A percentile compares a stretch with the other conserved stretches of the same genome.
Conservation (phyloP, 2,329 filamentous ascomycete genomes). For the Stromatinia cepivora region DNA sequence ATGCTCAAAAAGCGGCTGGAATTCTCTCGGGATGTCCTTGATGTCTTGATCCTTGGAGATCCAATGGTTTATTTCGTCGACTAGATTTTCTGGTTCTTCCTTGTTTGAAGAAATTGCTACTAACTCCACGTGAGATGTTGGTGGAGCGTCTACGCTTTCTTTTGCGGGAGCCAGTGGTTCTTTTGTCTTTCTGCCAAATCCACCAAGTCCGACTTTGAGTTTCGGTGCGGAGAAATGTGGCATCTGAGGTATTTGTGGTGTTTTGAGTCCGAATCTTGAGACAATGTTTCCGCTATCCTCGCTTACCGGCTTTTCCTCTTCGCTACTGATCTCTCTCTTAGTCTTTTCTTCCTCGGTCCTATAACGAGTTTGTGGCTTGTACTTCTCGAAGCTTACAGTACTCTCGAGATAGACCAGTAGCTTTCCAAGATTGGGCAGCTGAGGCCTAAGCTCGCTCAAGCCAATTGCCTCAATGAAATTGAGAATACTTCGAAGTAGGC, state of each 20-base stretch:
- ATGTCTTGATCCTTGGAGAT: slow-evolving; percentile 20
- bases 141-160: slow-evolving; percentile 17
- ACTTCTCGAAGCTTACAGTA: slow-evolving; percentile 19
- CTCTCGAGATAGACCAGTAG: slow-evolving; percentile 25
- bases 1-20: slow-evolving; percentile 22
- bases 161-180: slow-evolving; percentile 10
- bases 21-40: slow-evolving; percentile 19
- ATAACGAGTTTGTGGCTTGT: slow-evolving; percentile 12
- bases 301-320: background rate
- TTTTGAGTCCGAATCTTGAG: slow-evolving; percentile 24
- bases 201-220: slow-evolving; percentile 19
- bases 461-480: slow-evolving; percentile 20
- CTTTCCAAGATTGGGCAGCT: slow-evolving; percentile 24
- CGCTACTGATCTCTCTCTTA: background rate
- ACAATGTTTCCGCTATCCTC: slow-evolving; percentile 17
- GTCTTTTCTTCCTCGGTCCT: slow-evolving; percentile 8
- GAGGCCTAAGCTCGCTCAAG: slow-evolving; percentile 20
- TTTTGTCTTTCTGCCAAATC: slow-evolving; percentile 20
- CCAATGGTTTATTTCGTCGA: slow-evolving; percentile 23
- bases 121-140: background rate
- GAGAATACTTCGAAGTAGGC: slow-evolving; percentile 37
- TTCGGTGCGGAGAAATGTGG: slow-evolving; percentile 23
- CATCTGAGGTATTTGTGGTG: slow-evolving; percentile 21
- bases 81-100: slow-evolving; percentile 18
- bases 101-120: background rate